Conservation (phyloP, 352 stramenopile species). For the Thalassiosira sp. region DNA sequence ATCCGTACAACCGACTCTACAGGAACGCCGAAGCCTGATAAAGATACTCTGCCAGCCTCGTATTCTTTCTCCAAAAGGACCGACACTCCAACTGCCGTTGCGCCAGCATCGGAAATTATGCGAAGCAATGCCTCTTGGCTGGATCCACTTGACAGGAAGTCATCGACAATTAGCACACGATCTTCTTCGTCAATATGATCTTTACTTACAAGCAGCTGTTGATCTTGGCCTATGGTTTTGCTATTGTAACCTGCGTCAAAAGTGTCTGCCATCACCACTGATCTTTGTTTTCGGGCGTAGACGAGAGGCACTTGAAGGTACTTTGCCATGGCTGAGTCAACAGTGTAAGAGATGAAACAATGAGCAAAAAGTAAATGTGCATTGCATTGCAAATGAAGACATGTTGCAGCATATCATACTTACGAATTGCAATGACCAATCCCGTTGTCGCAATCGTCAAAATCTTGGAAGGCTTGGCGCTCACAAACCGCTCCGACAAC, state of each 20-base stretch:
- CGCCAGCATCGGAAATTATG: conserved; percentile 79
- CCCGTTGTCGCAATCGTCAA: conserved; percentile 84
- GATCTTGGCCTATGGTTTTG: conserved; percentile 80
- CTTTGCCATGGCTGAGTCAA: conserved; percentile 76
- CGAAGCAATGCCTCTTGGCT: conserved; percentile 82
- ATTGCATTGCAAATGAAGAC: not conserved
- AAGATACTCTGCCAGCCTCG: conserved; percentile 65
- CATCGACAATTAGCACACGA: conserved; percentile 82
- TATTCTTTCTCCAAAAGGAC: conserved; percentile 86
- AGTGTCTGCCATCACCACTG: conserved; percentile 83
- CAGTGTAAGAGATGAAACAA: conserved; percentile 1
- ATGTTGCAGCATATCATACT: not conserved
- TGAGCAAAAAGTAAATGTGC: not conserved
- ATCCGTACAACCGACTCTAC: conserved; percentile 77
- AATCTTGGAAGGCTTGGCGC: conserved; percentile 80
- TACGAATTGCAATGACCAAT: conserved; percentile 72
- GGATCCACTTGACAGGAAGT: conserved; percentile 82
- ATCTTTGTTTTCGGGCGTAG: conserved; percentile 84
- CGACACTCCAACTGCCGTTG: conserved; percentile 76
- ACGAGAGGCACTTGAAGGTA: conserved; percentile 83
- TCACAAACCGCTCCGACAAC: conserved; percentile 73
- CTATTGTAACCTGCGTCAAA: conserved; percentile 78
- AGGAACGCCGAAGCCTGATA: conserved; percentile 79
- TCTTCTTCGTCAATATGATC: conserved; percentile 78
- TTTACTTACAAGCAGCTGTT: conserved; percentile 80